Evolutionary conservation across 768 basidiomycete genomes (phyloP), one percentile per base, ranked within the genome.

Genomic region (Pholiota microspora): DNA sequence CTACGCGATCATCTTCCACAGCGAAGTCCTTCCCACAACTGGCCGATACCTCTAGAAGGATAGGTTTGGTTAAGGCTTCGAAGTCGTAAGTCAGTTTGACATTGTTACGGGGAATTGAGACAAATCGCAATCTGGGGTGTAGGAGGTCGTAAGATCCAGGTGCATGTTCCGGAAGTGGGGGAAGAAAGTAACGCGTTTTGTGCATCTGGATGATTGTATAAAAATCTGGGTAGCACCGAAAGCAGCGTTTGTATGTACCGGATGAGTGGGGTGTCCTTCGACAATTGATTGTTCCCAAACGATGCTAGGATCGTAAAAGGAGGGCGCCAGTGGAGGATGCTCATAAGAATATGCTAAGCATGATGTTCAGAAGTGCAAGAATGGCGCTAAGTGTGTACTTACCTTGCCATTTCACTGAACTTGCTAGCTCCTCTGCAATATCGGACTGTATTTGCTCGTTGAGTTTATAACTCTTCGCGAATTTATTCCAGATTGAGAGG

Each of bases 211-310:
- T 12, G 15, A 10, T 15, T 7, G 46, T 15, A 8, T 59, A 10
- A 44, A 36, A 34, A 12, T 42, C 0, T 45, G 16, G 8, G 2
- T 1, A 23, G 13, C 13, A 32, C 23, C 9, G 24, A 16, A 40
- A 8, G 13, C 4, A 16, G 1, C 9, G 25, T 16, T n/a, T 18
- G n/a, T 29, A 35, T 72, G 55, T 58, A 82, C 82, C 13, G 83
- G 81, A 64, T 84, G 83, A 0, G 78, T 83, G 3, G 81, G 81
- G 61, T 84, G 83, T 0, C 82, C 81, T 63, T 83, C 81, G 16
- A 82, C 78, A 25, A 83, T 81, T 1, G 81, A 82, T 60, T 83
- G 80, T 55, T 84, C 81, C 83, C 83, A 84, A 31, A 71, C 76
- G 10, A 84, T 77, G 51, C 81, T 82, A 0, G 78, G 63, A 21